A percentile compares a stretch with the other conserved stretches of the same genome.
Evolutionary conservation across 441 rosid genomes (phyloP).

Genomic region (Gossypium gossypioides): DNA sequence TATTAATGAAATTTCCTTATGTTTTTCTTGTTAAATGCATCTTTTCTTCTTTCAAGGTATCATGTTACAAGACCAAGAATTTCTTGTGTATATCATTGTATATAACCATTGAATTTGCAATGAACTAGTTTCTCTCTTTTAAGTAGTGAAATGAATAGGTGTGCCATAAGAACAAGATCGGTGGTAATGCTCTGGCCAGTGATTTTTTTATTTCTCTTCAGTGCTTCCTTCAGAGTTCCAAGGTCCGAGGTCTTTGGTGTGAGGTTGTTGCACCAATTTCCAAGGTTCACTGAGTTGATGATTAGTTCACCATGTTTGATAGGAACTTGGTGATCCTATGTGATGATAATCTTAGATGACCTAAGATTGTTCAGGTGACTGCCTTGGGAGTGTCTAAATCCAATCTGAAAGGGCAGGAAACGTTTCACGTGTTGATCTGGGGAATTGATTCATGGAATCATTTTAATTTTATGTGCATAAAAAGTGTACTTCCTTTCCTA

Average conservation of each 20-base stretch:
- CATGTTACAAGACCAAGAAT: neutral
- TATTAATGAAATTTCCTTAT: neutral
- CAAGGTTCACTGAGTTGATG: neutral
- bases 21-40: neutral
- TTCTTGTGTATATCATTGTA: neutral
- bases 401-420: neutral
- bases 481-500: neutral
- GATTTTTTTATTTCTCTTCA: neutral
- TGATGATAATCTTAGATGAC: neutral
- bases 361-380: neutral
- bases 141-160: neutral
- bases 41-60: neutral
- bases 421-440: neutral
- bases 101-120: neutral
- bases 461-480: neutral
- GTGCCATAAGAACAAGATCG: neutral
- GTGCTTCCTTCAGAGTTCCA: neutral
- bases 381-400: neutral
- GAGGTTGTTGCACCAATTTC: neutral
- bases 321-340: neutral
- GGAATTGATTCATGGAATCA: neutral
- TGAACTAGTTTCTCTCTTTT: neutral
- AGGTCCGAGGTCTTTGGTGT: neutral
- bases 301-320: neutral
- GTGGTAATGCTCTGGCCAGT: neutral